Base-by-base conservation (phyloP, 371 early-diverging fungal genomes). In the Lichtheimia hyalospora region DNA sequence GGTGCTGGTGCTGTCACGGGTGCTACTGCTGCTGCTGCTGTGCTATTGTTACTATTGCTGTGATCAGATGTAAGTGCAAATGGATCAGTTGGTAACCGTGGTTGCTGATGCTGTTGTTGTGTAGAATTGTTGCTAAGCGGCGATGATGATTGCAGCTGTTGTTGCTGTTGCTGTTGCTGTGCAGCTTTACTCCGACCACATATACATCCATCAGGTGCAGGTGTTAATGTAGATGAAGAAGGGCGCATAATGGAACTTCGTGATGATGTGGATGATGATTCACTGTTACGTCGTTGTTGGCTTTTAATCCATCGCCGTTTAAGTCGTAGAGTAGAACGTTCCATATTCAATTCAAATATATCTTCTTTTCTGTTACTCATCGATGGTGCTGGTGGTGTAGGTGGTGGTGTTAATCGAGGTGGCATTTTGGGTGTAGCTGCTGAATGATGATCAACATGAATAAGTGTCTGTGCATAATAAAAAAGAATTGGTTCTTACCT, bases 171-270 rank as follows among this genome's bases (percentile, higher is more conserved):
- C 20, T 40, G 27, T 41, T 8, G 42, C 56, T 20, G 28, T 8
- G 56, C 56, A 13, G 44, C 25, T 43, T 43, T 41, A 18, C 56
- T 55, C 5, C 56, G 56, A 44, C 56, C 56, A 27, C 56, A 55
- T n/a, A 55, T 55, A 44, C 56, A 55, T 5, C 56, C 56, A 55
- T 55, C 56, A 20, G 56, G 56, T 13, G 42, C 44, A 25, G 42
- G 56, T 27, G 15, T 25, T 25, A 55, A 43, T n/a, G 18, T 27
- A 8, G 53, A 39, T 53, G 53, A 41, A 8, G 53, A 53, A 12
- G 53, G 40, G 10, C 34, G 34, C 34, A 34, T 34, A 10, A 34
- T 34, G 2, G 34, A 34, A 8, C 8, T 34, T 34, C 34, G 34
- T 34, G 34, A 34, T 34, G 34, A 34, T 34, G 34, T 34, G 34